phyloP scores from a whole-genome alignment of 2,329 filamentous ascomycete genomes.

The Biscogniauxia marginata region DNA sequence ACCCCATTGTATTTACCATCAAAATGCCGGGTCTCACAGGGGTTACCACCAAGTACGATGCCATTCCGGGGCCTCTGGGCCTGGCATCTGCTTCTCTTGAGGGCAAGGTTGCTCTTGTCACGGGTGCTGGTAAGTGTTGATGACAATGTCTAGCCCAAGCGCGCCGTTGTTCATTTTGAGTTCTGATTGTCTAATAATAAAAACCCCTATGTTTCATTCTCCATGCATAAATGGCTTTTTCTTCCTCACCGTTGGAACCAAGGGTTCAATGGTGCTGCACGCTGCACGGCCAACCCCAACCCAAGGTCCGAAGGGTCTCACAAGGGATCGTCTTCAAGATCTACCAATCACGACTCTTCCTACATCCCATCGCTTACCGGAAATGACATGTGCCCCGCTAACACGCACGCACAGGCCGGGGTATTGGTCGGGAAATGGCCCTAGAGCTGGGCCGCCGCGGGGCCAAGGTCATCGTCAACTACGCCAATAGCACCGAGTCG shows the following conservation, averaged over 20 bases:
- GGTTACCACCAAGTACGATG: conserved; percentile 34
- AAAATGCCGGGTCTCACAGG: conserved; percentile 35
- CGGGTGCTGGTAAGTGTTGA: conserved; percentile 37
- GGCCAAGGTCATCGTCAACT: conserved; percentile 66
- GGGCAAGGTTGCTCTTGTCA: conserved; percentile 39
- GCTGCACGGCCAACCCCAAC: conserved; percentile 21
- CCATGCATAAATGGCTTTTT: neutral
- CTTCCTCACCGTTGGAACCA: neutral
- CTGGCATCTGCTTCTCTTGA: conserved; percentile 39
- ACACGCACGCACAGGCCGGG: conserved; percentile 47
- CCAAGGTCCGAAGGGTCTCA: conserved; percentile 21
- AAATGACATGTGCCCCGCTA: neutral
- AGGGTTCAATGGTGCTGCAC: conserved; percentile 1
- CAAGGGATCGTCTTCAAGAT: neutral
- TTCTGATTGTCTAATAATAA: neutral
- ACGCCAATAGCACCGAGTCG: conserved; percentile 62
- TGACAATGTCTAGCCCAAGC: neutral
- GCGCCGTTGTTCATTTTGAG: neutral
- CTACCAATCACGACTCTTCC: conserved; percentile 9
- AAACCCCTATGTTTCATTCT: neutral
- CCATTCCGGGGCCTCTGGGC: conserved; percentile 39
- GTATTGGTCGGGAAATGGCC: conserved; percentile 66
- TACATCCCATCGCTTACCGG: conserved; percentile 5
- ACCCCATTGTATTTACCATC: conserved; percentile 6
- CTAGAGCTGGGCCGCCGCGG: conserved; percentile 63